Percentiles rank a stretch among this genome's conserved stretches.
Conservation (phyloP, 345 rosid species). For the Pistacia integerrima region DNA sequence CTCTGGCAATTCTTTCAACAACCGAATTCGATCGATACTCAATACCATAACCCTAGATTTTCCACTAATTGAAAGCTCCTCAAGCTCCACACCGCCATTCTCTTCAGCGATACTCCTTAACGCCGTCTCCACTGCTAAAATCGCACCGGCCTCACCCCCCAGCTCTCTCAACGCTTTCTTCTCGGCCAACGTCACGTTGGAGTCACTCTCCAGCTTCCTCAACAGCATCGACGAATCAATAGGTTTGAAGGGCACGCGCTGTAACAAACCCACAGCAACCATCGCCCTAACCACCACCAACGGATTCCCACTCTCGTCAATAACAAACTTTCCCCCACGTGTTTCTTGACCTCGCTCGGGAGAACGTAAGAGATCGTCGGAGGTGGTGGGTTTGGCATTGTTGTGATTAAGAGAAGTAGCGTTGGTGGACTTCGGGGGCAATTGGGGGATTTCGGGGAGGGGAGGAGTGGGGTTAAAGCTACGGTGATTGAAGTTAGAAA, state of each 20-base stretch:
- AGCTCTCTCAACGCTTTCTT: conserved; percentile 76
- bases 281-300: conserved; percentile 69
- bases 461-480: conserved; percentile 69
- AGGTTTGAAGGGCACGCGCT: conserved; percentile 71
- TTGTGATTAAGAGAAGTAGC: conserved; percentile 9
- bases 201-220: conserved; percentile 91
- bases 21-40: conserved; percentile 68
- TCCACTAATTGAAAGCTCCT: conserved; percentile 82
- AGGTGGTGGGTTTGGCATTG: conserved; percentile 15
- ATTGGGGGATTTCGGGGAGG: conserved; percentile 57
- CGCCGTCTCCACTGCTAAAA: conserved; percentile 81
- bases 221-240: conserved; percentile 79
- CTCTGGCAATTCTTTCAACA: conserved; percentile 81
- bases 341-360: not conserved
- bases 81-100: conserved; percentile 75
- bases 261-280: conserved; percentile 89
- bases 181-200: conserved; percentile 63
- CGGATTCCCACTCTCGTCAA: conserved; percentile 59
- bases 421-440: conserved; percentile 26
- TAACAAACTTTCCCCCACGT: conserved; percentile 15
- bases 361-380: conserved; percentile 15
- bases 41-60: conserved; percentile 83
- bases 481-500: conserved; percentile 71
- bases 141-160: conserved; percentile 83
- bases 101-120: conserved; percentile 86